These are phyloP conservation scores for Rubia tinctorum DNA, from an alignment of 305 asterid species.

Conservation along the genomic window DNA sequence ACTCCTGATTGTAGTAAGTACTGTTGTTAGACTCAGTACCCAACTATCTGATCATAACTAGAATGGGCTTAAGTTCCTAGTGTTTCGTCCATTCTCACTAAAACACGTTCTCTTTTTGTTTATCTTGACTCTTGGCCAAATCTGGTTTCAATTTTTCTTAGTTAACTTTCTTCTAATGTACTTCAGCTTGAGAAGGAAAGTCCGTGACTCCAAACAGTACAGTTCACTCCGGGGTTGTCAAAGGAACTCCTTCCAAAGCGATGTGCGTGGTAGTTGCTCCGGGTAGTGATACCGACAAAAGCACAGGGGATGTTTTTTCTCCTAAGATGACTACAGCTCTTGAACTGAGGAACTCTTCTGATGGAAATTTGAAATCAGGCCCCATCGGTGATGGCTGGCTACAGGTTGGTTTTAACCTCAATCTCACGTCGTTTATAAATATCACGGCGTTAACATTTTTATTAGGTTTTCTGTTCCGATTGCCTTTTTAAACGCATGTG, in stretches of 20 bases:
- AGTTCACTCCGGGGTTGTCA: slow-evolving; percentile 33
- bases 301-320: slow-evolving; percentile 28
- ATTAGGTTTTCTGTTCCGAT: not conserved
- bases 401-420: slow-evolving; percentile 46
- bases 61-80: not conserved
- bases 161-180: slow-evolving; percentile 17
- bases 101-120: not conserved
- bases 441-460: not conserved
- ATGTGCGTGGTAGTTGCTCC: slow-evolving; percentile 12
- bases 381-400: slow-evolving; percentile 53
- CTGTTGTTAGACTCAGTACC: too few species aligned
- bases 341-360: slow-evolving; percentile 53
- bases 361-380: slow-evolving; percentile 37
- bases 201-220: slow-evolving; percentile 32
- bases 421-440: not conserved
- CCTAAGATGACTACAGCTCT: slow-evolving; percentile 39
- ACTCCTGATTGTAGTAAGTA: too few species aligned
- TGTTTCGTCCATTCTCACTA: not conserved
- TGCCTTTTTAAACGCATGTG: not conserved
- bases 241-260: slow-evolving; percentile 34
- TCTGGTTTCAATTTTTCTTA: not conserved
- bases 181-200: slow-evolving; percentile 45
- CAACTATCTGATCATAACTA: too few species aligned
- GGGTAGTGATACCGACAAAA: slow-evolving; percentile 27
- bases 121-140: not conserved